Percentiles rank a stretch among this genome's conserved stretches.
These are phyloP conservation scores for Blumeria graminis DNA, from an alignment of 2,329 filamentous ascomycete species.

Conservation along the genomic window DNA sequence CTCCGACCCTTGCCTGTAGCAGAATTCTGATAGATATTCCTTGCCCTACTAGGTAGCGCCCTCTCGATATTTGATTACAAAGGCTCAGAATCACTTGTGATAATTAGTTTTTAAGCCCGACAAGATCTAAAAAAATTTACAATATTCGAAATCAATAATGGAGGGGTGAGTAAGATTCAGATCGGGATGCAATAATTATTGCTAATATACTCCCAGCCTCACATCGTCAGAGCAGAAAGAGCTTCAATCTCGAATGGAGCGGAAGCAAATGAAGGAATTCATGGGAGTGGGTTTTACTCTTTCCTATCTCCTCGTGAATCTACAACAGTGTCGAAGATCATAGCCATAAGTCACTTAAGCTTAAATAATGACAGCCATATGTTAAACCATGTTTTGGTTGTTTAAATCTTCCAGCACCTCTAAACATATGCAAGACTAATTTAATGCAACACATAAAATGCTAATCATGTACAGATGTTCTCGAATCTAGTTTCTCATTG, in stretches of 20 bases:
- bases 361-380: no score
- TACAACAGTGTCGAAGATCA: background rate
- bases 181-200: no score
- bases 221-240: constrained; percentile 55
- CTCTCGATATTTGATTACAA: no score
- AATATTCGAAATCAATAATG: no score
- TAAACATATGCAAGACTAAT: background rate
- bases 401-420: background rate
- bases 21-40: no score
- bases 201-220: constrained; percentile 9
- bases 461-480: constrained; percentile 22
- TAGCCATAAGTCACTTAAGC: background rate
- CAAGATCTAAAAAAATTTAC: no score
- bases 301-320: background rate
- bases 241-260: constrained; percentile 84
- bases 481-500: constrained; percentile 58
- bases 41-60: no score
- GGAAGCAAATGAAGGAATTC: constrained; percentile 97
- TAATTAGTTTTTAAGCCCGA: no score
- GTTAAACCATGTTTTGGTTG: background rate
- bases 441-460: no score
- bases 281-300: constrained; percentile 50
- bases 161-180: no score
- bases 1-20: no score
- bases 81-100: no score